Base-by-base conservation (phyloP, 768 basidiomycete genomes). In the Saitozyma podzolica region DNA sequence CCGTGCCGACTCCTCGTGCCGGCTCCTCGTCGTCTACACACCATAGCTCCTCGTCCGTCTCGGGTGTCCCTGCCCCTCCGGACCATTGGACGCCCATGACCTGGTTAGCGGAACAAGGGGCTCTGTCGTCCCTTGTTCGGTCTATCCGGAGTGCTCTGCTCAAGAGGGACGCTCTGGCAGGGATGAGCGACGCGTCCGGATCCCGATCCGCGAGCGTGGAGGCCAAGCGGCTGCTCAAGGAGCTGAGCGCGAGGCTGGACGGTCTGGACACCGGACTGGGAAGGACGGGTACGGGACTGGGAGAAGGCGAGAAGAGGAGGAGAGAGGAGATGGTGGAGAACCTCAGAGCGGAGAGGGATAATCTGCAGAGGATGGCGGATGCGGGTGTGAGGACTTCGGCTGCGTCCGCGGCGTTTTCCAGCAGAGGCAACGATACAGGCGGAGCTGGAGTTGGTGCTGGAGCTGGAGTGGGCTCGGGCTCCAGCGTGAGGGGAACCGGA, bases 281-380 rank as follows among this genome's bases (percentile, higher is more conserved):
- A 69, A 84, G 82, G 47, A 83, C 91, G 43, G 89, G 86, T 77
- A 82, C 82, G 48, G 91, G 90, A 43, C 85, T 97, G 84, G 88
- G 86, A 67, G 87, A 92, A 78, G 95, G 95, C n/a, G 95, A 98
- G 83, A 82, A 92, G 71, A 88, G 89, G 80, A 82, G 95, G 59
- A 83, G 95, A 65, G 88, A 88, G 63, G 94, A 93, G 72, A 88
- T 96, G 87, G 87, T 93, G 55, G 89, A 88, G 58, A 84, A 88
- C 62, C 82, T 97, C 68, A 89, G 89, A 80, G 92, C 93, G 75
- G 94, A 97, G 77, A 89, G 90, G 81, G 90, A 90, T 82, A 90
- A 89, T 82, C 82, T 96, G 61, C 86, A 86, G 45, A 86, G 86
- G 83, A 90, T 95, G 84, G 88, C 92, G 48, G 89, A 90, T 41